Evolutionary conservation across 2,329 filamentous ascomycete species (phyloP), one percentile per base, ranked within the genome.

Genomic region (Seiridium cupressi): DNA sequence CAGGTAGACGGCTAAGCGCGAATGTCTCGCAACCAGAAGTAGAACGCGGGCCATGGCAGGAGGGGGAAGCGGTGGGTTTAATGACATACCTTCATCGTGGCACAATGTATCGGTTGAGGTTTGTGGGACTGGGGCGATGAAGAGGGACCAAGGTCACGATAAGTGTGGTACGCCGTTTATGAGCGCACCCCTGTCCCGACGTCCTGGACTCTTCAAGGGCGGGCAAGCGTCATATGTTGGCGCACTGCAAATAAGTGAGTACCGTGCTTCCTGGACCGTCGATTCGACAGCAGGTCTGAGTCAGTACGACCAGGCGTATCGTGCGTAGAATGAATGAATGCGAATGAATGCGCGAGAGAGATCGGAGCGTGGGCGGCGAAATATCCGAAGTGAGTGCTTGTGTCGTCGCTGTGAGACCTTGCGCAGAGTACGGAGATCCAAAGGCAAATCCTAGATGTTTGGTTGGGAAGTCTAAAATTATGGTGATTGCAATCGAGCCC

Each of bases 1-100:
- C 63, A 56, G 61, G 60, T 13, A 13, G 34, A 53, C 10, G 18
- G n/a, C 18, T 47, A 42, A 51, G 10, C 55, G 38, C 35, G 35
- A 31, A 54, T 53, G 49, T 59, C 48, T 54, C 48, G 57, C 61
- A 38, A 58, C 61, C 49, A 46, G 51, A 61, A 63, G 64, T 56
- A 55, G 62, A 63, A 56, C 51, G 60, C 44, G 26, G 56, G 54
- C 47, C 58, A 48, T 55, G 44, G 57, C 46, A 35, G 49, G 46
- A 57, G 62, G 55, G 55, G 60, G 61, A 61, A 51, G 61, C 61
- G 59, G 59, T 63, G 62, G 61, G 64, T 70, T 69, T 69, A 69
- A 70, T 68, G 66, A 65, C 71, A 66, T 66, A 73, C 71, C 71
- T 72, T 73, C 71, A 73, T 73, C 57, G 71, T 73, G 44, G 64